Conservation (phyloP, 164 flowering plant species). For the Liquidambar formosana region DNA sequence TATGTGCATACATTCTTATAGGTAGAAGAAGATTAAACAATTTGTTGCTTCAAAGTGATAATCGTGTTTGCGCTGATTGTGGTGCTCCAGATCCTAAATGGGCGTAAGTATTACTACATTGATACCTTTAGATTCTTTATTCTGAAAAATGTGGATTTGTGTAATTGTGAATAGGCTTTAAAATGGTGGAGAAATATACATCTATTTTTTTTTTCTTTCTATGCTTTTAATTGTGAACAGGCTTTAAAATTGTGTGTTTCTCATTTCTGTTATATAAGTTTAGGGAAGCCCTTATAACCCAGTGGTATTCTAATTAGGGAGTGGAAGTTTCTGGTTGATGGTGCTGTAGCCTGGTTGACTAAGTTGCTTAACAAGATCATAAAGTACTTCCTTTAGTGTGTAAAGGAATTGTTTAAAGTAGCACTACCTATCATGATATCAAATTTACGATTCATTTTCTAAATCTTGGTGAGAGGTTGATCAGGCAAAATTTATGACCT, state of each 20-base stretch:
- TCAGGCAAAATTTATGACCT: not conserved
- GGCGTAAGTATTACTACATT: slow-evolving; percentile 73
- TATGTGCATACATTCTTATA: slow-evolving; percentile 21
- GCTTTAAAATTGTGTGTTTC: not conserved
- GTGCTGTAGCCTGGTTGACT: not conserved
- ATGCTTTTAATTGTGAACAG: too few species aligned
- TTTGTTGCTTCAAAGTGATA: slow-evolving; percentile 65
- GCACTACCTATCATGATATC: not conserved
- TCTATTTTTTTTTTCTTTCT: too few species aligned
- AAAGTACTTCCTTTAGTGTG: too few species aligned
- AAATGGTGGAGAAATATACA: too few species aligned
- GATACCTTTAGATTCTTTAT: not conserved
- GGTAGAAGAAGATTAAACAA: slow-evolving; percentile 80
- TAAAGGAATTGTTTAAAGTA: not conserved
- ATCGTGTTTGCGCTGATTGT: slow-evolving; percentile 93
- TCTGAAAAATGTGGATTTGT: too few species aligned
- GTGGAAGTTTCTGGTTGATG: not conserved
- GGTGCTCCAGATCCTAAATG: slow-evolving; percentile 97
- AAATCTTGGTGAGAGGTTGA: not conserved
- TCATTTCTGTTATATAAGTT: not conserved
- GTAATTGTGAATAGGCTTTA: too few species aligned
- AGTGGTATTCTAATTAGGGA: not conserved
- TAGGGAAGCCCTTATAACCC: not conserved
- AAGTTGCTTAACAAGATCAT: not conserved
- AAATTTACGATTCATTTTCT: not conserved